Base-by-base conservation (phyloP, 306 rosid species). In the Glycine tomentella region DNA sequence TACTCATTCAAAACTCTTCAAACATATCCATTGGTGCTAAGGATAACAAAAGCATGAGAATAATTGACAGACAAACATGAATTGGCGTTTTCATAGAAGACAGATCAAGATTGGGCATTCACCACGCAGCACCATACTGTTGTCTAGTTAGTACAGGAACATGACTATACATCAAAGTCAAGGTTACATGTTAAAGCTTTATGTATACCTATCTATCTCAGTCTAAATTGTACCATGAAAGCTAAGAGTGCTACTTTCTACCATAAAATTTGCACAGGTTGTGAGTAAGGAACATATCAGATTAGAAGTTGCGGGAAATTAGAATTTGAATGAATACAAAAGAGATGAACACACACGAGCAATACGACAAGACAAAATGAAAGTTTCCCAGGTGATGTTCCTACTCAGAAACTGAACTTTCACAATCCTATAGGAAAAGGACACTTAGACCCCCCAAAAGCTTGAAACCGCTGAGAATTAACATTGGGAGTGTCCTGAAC, bases 11-110 rank as follows among this genome's bases (percentile, higher is more conserved):
- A 14, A 36, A 58, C 69, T 58, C 53, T 69, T 56, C 56, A 44
- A 75, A 64, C 53, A 74, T 34, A 75, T 79, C 81, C 65, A 56
- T 62, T 64, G 56, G 52, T 72, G 82, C 81, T 74, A 70, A 72
- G 51, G 74, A 84, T 80, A 63, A 85, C 76, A 81, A 84, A 82
- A 66, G 40, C 73, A 40, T 9, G 48, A 62, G 66, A 89, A 86
- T 87, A 78, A 87, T 91, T 91, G 85, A 75, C 69, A 74, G 75
- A 83, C 88, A 87, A 72, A 64, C 63, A 79, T 68, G 55, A 58
- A 76, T 76, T 74, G 87, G 73, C 63, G 51, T 80, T 86, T 72
- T 77, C 82, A 76, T 58, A 72, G 40, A 69, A 34, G 85, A 87
- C 74, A 74, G 61, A 15, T 78, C 69, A 80, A 77, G 87, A 75